Evolutionary conservation across 441 rosid species (phyloP), one percentile per base, ranked within the genome.

Genomic region (Pelargonium exstipulatum): DNA sequence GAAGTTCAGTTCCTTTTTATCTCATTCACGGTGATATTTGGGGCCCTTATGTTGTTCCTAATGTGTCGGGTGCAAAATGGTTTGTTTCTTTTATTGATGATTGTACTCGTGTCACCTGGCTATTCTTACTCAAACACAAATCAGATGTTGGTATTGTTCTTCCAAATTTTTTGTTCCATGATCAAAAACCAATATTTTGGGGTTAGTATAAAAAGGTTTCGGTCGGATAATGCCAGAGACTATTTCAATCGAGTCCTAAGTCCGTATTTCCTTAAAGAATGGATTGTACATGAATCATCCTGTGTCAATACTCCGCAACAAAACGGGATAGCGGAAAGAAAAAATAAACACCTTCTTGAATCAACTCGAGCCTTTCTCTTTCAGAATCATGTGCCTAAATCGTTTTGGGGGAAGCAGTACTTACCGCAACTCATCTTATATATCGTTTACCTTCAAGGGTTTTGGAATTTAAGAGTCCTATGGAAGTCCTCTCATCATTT

Each of bases 41-140:
- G 66, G 66, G 66, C 10, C 3, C 43, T 5, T 10, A 6, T 7
- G 8, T 0, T 7, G 13, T 0, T 66, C 5, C 40, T 24, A 46
- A 42, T 45, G 12, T 66, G 2, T 48, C 13, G 7, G 43, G 69
- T 5, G 8, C 24, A 22, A 8, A 0, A 1, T 66, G 42, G 42
- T 66, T 66, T 48, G 60, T 66, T 32, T 45, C 69, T 2, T 66
- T 66, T 12, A 48, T 66, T 16, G 14, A 65, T 37, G 17, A n/a
- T 65, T 43, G 43, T 42, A 40, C 14, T 42, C 32, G 13, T 0
- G 43, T 3, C 48, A 65, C 51, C 2, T 42, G 13, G 68, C 16
- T 43, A 7, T 58, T 58, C 8, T 35, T 58, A 9, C 20, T 58
- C 32, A 8, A 58, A 1, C 9, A 26, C 20, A 58, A 58, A 58